Evolutionary conservation across 1,139 yeast genomes (phyloP).

Genomic region (Candida sanyaensis): DNA sequence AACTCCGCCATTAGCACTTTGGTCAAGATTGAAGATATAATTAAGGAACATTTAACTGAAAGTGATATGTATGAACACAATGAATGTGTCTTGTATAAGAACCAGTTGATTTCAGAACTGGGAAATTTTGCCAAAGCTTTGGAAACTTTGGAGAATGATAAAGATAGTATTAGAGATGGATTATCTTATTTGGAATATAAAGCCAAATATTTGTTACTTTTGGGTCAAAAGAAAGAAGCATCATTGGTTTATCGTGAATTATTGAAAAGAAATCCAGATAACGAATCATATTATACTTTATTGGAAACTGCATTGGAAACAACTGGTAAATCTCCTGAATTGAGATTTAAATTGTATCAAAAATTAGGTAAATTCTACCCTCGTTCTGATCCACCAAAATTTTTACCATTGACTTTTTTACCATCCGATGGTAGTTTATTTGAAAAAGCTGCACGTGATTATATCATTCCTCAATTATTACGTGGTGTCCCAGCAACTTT

Average conservation of each 20-base stretch:
- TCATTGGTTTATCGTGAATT: slow-evolving; percentile 67
- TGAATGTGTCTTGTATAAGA: slow-evolving; percentile 77
- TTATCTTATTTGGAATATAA: slow-evolving; percentile 64
- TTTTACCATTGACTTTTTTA: slow-evolving; percentile 75
- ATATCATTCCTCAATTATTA: slow-evolving; percentile 61
- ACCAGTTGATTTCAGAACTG: slow-evolving; percentile 59
- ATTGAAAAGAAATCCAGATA: slow-evolving; percentile 85
- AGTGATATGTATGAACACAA: slow-evolving; percentile 75
- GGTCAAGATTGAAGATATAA: slow-evolving; percentile 70
- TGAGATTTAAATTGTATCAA: slow-evolving; percentile 59
- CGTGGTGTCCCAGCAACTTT: slow-evolving; percentile 92
- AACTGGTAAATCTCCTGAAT: slow-evolving; percentile 29
- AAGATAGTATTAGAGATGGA: slow-evolving; percentile 60
- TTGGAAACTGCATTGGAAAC: slow-evolving; percentile 66
- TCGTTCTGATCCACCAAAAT: slow-evolving; percentile 76
- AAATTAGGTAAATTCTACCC: slow-evolving; percentile 75
- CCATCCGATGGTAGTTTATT: slow-evolving; percentile 53
- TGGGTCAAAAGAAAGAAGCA: slow-evolving; percentile 57
- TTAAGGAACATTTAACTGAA: slow-evolving; percentile 66
- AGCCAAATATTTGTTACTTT: slow-evolving; percentile 56
- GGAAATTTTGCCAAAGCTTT: slow-evolving; percentile 71
- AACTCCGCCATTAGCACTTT: slow-evolving; percentile 71
- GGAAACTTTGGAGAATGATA: slow-evolving; percentile 55
- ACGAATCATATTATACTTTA: slow-evolving; percentile 60
- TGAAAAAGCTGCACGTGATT: slow-evolving; percentile 45